Base-by-base conservation (phyloP, 2,329 filamentous ascomycete species). In the Talaromyces amestolkiae region DNA sequence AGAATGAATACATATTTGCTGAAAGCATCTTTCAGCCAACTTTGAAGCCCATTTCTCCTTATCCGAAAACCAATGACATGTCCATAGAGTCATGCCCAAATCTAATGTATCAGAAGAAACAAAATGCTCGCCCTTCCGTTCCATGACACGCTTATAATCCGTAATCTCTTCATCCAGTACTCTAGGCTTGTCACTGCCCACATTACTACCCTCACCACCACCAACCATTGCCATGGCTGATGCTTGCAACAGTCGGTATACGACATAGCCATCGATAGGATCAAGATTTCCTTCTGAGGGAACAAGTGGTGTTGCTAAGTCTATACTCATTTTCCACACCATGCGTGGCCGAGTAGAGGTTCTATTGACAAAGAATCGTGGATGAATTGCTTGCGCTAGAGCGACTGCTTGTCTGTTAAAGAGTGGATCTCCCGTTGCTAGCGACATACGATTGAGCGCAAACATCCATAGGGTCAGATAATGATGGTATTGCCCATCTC, bases 381-480 rank as follows among this genome's bases (percentile, higher is more conserved):
- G 80, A 65, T 87, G 84, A 9, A 86, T 81, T 0, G 83, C 81
- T 67, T 78, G 77, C 5, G 84, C 85, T 11, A 88, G 74, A 65
- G 82, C 75, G 2, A 86, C 77, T 0, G 84, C 86, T 60, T 83
- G 77, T 33, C 76, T 73, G 67, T 86, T 87, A 67, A 82, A 87
- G 8, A 66, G 69, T 10, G 72, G 69, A 24, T 86, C 79, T 0
- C 76, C 76, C 0, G 81, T 79, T 2, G 83, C 85, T 41, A 82
- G 67, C 0, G 82, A 78, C 47, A 86, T 75, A 1, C 86, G 78
- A 70, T 86, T 86, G 4, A 88, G 77, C 1, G 85, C 85, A 71
- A 87, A 87, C 85, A 87, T 87, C 86, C 86, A 88, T 5, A 87
- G 70, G 0, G 85, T 87, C 22, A 87, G 76, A 68, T 87, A 87